Evolutionary conservation across 352 stramenopile genomes (phyloP).

Genomic region (Pythium rishiriense): DNA sequence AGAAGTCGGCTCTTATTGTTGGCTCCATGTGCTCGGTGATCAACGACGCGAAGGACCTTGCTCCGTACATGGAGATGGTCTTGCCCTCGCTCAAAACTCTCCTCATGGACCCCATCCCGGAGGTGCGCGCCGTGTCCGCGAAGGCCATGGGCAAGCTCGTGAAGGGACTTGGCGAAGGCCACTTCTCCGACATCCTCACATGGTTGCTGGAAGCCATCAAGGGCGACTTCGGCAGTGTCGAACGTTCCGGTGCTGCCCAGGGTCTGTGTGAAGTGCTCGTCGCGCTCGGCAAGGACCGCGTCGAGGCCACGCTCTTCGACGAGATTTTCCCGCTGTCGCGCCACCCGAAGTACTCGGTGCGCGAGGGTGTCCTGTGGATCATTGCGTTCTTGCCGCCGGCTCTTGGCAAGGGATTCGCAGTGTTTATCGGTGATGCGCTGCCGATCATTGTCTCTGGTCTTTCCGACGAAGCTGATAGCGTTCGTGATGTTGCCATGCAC

Average conservation of each 20-base stretch:
- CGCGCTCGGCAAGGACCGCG: constrained; percentile 74
- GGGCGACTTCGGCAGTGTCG: constrained; percentile 93
- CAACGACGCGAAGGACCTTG: constrained; percentile 96
- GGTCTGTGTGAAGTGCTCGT: constrained; percentile 97
- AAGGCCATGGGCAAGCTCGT: constrained; percentile 96
- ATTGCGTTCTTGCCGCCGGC: constrained; percentile 98
- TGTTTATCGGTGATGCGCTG: constrained; percentile 94
- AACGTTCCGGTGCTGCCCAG: constrained; percentile 98
- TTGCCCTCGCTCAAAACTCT: constrained; percentile 95
- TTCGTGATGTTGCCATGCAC: constrained; percentile 97
- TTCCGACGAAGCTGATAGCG: constrained; percentile 97
- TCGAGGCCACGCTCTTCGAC: constrained; percentile 79
- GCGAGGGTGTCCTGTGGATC: constrained; percentile 99
- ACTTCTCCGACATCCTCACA: constrained; percentile 95
- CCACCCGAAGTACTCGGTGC: constrained; percentile 93
- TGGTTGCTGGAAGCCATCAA: constrained; percentile 98
- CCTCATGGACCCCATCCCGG: constrained; percentile 93
- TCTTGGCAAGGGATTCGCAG: constrained; percentile 92
- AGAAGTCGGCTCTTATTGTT: constrained; percentile 98
- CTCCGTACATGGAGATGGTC: constrained; percentile 98
- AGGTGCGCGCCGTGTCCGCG: constrained; percentile 93
- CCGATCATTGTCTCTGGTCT: constrained; percentile 97
- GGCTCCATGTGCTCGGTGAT: constrained; percentile 99
- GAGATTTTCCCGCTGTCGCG: constrained; percentile 95
- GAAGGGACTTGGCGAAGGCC: constrained; percentile 94